A percentile compares a stretch with the other conserved stretches of the same genome.
These are phyloP conservation scores for Skeletonema marinoi DNA, from an alignment of 108 stramenopile genomes.

Conservation along the genomic window DNA sequence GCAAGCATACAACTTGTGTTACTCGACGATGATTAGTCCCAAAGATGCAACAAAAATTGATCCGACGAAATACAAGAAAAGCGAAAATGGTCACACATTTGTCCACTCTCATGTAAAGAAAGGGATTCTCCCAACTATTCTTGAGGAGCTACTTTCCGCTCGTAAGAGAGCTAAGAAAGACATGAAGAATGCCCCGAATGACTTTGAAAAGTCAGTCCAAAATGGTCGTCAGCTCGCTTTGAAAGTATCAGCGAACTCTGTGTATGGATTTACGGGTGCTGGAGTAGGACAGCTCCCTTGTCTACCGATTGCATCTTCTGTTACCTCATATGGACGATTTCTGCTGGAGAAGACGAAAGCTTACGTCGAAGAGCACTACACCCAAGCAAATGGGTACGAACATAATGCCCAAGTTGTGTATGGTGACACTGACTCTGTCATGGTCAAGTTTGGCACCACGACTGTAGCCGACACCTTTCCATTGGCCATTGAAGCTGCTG, in stretches of 20 bases:
- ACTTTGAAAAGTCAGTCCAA: conserved; percentile 98
- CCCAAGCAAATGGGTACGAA: conserved; percentile 92
- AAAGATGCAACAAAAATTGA: conserved; percentile 73
- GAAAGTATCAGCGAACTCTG: conserved; percentile 98
- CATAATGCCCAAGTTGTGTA: conserved; percentile 97
- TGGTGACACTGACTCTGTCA: conserved; percentile 98
- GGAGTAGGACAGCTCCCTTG: conserved; percentile 98
- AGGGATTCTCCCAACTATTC: conserved; percentile 97
- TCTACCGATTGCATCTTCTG: conserved; percentile 96
- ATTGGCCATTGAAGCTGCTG: conserved; percentile 93
- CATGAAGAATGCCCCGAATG: conserved; percentile 98
- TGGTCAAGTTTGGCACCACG: conserved; percentile 97
- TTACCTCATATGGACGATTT: conserved; percentile 95
- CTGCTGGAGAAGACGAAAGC: conserved; percentile 93
- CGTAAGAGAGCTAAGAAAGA: conserved; percentile 99
- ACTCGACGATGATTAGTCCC: conserved; percentile 90
- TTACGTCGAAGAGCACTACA: conserved; percentile 94
- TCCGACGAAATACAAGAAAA: conserved; percentile 81
- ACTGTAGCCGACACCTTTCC: conserved; percentile 95
- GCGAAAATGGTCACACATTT: conserved; percentile 93
- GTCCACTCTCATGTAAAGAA: conserved; percentile 91
- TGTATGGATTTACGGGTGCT: conserved; percentile 99
- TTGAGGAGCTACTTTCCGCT: conserved; percentile 85
- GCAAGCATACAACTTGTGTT: conserved; percentile 99
- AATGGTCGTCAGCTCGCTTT: conserved; percentile 99